These are phyloP conservation scores for Rubia yunnanensis DNA, from an alignment of 257 asterid species.

Conservation along the genomic window DNA sequence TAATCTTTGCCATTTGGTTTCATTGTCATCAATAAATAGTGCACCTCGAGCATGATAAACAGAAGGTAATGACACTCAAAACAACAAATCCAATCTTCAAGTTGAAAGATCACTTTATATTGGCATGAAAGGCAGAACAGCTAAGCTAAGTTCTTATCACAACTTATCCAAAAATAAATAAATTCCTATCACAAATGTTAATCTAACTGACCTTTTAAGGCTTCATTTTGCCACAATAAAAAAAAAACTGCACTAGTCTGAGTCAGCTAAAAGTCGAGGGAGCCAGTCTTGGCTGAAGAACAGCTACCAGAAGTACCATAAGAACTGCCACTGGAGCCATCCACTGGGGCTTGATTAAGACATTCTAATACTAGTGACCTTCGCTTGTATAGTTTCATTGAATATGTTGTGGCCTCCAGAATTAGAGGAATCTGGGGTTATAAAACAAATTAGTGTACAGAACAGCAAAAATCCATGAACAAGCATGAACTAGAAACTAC, in stretches of 20 bases:
- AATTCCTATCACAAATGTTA: neutral
- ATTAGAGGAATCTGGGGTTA: slow-evolving; percentile 62
- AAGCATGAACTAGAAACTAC: slow-evolving; percentile 1
- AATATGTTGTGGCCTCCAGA: slow-evolving; percentile 73
- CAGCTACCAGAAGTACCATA: slow-evolving; percentile 69
- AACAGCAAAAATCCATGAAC: neutral
- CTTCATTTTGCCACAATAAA: neutral
- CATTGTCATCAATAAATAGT: neutral
- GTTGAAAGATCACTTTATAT: neutral
- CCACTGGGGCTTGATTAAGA: slow-evolving; percentile 92
- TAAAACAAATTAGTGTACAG: neutral
- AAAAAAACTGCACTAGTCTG: neutral
- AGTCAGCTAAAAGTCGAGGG: slow-evolving; percentile 58
- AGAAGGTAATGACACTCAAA: neutral
- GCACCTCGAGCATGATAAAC: neutral
- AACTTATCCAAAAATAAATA: neutral
- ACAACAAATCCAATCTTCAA: no score
- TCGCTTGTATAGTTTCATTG: slow-evolving; percentile 75
- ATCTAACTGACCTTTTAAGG: neutral
- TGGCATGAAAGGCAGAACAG: neutral
- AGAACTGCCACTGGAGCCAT: slow-evolving; percentile 80
- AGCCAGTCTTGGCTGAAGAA: slow-evolving; percentile 59
- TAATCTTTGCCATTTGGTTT: neutral
- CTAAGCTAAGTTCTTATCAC: neutral
- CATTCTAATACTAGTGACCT: slow-evolving; percentile 61